phyloP scores from a whole-genome alignment of 2,329 filamentous ascomycete species.

The Eurotiales sp. region DNA sequence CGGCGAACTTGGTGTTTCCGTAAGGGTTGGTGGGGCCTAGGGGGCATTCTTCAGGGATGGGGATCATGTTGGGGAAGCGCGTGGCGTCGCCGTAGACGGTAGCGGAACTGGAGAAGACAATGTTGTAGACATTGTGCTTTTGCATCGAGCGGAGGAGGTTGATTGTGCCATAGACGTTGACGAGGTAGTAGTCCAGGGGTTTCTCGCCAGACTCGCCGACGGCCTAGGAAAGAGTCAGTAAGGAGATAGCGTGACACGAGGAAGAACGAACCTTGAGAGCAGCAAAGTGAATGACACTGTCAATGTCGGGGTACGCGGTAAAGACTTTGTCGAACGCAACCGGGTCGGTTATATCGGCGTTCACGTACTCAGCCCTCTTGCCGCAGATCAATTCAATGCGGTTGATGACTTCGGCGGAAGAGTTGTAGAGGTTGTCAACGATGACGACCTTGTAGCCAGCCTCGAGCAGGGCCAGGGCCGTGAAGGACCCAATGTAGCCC shows the following conservation, averaged over 20 bases:
- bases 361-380: slow-evolving; percentile 78
- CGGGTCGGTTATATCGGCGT: slow-evolving; percentile 85
- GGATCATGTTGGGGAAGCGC: slow-evolving; percentile 95
- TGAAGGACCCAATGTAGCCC: slow-evolving; percentile 99
- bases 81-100: slow-evolving; percentile 98
- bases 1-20: slow-evolving; percentile 90
- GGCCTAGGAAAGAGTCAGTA: slow-evolving; percentile 61
- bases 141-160: slow-evolving; percentile 82
- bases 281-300: slow-evolving; percentile 98
- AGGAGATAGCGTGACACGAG: too few relatives aligned
- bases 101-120: slow-evolving; percentile 97
- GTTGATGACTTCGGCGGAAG: slow-evolving; percentile 83
- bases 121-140: slow-evolving; percentile 87
- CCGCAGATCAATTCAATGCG: slow-evolving; percentile 92
- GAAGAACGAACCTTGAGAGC: slow-evolving; percentile 74
- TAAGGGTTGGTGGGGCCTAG: slow-evolving; percentile 97
- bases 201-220: slow-evolving; percentile 93
- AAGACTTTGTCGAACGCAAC: slow-evolving; percentile 82
- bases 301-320: slow-evolving; percentile 81
- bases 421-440: slow-evolving; percentile 96
- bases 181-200: slow-evolving; percentile 94
- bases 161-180: slow-evolving; percentile 93
- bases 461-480: slow-evolving; percentile 82
- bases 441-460: slow-evolving; percentile 96
- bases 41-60: slow-evolving; percentile 94